Base-by-base conservation (phyloP, 345 rosid species). In the Camelina neglecta region DNA sequence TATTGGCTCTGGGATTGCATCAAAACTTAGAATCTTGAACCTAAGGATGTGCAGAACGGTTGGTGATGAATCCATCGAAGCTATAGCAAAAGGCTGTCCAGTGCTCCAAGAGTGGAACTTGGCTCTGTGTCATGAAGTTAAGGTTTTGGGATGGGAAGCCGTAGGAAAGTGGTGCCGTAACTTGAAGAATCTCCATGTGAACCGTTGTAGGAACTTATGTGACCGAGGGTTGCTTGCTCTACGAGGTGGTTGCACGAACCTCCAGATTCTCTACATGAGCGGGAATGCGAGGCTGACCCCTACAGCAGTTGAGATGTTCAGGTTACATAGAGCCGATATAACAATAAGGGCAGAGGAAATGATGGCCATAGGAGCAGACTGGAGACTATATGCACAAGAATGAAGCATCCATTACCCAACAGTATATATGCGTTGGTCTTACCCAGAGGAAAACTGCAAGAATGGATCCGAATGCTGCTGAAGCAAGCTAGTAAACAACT, bases 41-140 rank as follows among this genome's bases (percentile, higher is more conserved):
- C 73, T 90, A 6, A 76, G 87, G 63, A 77, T 83, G 83, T 90
- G 95, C 82, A 86, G 87, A 72, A 79, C 74, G 1, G 74, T 86
- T 69, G 89, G 83, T n/a, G 87, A 92, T 59, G 87, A 87, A 18
- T 82, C 91, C 24, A 82, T 90, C 36, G 35, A 18, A 18, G 89
- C 93, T n/a, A 87, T 94, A 71, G 87, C 91, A 18, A 83, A 75
- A 69, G 93, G 96, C 13, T 90, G 93, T 44, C 96, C 88, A 0
- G 73, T 84, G 73, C 92, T 91, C 18, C 57, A 84, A 78, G 97
- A 87, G 71, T 88, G 93, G 92, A 86, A 87, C 78, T 62, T 90
- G 81, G 86, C 93, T 54, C 18, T 84, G 60, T 87, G 97, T 75
- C 89, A 84, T 38, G 88, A 78, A 55, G 83, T 88, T n/a, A 79